phyloP scores from a whole-genome alignment of 305 asterid species.

The Fraxinus angustifolia region DNA sequence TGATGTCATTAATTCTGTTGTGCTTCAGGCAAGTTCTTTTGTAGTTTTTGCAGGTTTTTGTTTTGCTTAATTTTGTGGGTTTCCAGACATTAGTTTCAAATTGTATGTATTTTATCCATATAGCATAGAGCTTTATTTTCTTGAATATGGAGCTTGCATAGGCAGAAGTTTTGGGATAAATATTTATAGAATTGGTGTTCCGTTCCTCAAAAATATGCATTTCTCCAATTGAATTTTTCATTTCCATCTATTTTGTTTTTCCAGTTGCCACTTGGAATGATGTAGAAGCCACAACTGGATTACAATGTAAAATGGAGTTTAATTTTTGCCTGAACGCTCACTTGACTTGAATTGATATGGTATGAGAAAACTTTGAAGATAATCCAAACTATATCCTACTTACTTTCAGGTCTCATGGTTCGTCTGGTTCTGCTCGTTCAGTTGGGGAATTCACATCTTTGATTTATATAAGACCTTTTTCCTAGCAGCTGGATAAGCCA shows the following conservation, averaged over 20 bases:
- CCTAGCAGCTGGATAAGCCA: neutral
- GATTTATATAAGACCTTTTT: neutral
- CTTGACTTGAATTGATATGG: neutral
- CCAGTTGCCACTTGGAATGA: neutral
- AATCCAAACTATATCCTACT: neutral
- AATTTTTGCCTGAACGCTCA: neutral
- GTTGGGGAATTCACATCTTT: neutral
- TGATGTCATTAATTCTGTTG: slow-evolving; percentile 81
- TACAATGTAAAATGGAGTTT: neutral
- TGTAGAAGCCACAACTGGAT: neutral
- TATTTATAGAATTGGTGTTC: neutral
- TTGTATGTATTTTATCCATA: neutral
- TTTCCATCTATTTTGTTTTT: neutral
- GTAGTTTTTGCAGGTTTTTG: slow-evolving; percentile 3
- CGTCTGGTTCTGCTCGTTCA: neutral
- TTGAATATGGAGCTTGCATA: neutral
- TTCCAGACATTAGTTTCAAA: neutral
- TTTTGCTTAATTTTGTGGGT: neutral
- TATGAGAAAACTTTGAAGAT: neutral
- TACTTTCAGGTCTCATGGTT: neutral
- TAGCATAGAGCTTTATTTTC: neutral
- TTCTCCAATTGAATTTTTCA: neutral
- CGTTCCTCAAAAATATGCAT: neutral
- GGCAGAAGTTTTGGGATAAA: neutral
- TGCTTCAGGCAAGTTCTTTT: slow-evolving; percentile 69